These are phyloP conservation scores for Trichoderma pleuroti DNA, from an alignment of 2,329 filamentous ascomycete genomes.

Conservation along the genomic window DNA sequence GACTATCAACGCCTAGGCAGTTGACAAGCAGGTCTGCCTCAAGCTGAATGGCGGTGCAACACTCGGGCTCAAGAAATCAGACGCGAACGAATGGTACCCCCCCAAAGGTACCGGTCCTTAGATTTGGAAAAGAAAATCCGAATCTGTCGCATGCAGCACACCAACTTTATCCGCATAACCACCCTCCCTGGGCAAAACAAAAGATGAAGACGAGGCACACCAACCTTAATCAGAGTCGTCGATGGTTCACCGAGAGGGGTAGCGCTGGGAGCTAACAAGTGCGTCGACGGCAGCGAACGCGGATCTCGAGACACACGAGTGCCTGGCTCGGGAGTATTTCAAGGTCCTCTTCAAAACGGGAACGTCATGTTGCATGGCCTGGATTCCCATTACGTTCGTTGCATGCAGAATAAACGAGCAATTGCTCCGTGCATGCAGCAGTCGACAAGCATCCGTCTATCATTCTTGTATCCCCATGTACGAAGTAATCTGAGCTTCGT, in stretches of 20 bases:
- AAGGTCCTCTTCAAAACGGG: background rate
- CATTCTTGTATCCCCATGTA: background rate
- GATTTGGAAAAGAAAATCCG: background rate
- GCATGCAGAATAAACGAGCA: slow-evolving; percentile 3
- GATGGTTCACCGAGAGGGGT: slow-evolving; percentile 11
- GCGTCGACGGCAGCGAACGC: slow-evolving; percentile 4
- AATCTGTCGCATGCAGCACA: slow-evolving; percentile 15
- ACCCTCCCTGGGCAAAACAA: background rate
- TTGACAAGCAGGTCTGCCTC: background rate
- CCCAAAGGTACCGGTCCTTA: slow-evolving; percentile 3
- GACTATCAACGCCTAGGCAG: background rate
- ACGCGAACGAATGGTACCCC: slow-evolving; percentile 14
- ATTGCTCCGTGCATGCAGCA: slow-evolving; percentile 5
- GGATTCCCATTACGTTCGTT: background rate
- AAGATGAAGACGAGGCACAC: slow-evolving; percentile 12
- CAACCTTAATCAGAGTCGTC: background rate
- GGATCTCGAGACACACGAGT: slow-evolving; percentile 1
- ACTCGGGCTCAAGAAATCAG: slow-evolving; percentile 11
- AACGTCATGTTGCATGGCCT: slow-evolving; percentile 3
- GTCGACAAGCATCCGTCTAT: background rate
- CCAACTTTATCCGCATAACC: slow-evolving; percentile 9
- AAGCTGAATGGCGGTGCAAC: slow-evolving; percentile 1
- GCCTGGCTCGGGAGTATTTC: slow-evolving; percentile 8
- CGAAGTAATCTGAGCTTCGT: background rate
- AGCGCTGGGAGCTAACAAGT: slow-evolving; percentile 10